A percentile compares a stretch with the other conserved stretches of the same genome.
phyloP scores from a whole-genome alignment of 164 flowering plant species.

The Echeveria elegans region DNA sequence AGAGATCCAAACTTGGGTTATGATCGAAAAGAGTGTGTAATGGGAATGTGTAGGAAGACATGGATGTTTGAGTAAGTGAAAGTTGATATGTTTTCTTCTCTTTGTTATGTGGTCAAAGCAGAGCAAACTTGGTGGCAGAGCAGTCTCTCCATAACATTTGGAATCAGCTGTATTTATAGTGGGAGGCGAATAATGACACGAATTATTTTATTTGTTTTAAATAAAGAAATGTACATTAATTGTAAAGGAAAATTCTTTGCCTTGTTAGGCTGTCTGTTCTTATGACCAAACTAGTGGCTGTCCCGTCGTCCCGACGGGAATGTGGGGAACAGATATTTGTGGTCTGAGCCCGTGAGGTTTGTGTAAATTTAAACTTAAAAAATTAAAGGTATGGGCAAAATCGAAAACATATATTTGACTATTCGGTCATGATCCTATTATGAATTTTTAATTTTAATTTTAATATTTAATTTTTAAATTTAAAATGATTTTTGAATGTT shows the following conservation, averaged over 20 bases:
- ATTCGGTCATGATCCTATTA: too few species aligned
- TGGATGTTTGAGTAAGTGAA: not conserved
- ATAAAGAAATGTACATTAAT: not conserved
- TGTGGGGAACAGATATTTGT: too few species aligned
- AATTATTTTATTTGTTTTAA: not conserved
- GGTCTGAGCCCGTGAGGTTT: too few species aligned
- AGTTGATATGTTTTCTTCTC: not conserved
- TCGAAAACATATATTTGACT: too few species aligned
- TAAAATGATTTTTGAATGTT: too few species aligned
- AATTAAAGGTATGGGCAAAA: too few species aligned
- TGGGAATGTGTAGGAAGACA: conserved; percentile 3
- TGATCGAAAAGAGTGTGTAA: not conserved
- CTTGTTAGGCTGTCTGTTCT: not conserved
- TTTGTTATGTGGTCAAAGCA: not conserved
- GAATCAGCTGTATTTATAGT: not conserved
- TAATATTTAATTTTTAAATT: too few species aligned
- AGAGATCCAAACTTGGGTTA: not conserved
- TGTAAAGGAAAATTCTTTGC: not conserved
- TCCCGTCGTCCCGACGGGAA: too few species aligned
- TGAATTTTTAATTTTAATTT: too few species aligned
- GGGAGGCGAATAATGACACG: not conserved
- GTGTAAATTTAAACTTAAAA: too few species aligned
- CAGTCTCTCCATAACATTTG: not conserved
- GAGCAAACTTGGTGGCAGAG: conserved; percentile 6
- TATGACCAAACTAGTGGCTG: not conserved